phyloP scores from a whole-genome alignment of 257 asterid genomes.

The Asclepias syriaca region DNA sequence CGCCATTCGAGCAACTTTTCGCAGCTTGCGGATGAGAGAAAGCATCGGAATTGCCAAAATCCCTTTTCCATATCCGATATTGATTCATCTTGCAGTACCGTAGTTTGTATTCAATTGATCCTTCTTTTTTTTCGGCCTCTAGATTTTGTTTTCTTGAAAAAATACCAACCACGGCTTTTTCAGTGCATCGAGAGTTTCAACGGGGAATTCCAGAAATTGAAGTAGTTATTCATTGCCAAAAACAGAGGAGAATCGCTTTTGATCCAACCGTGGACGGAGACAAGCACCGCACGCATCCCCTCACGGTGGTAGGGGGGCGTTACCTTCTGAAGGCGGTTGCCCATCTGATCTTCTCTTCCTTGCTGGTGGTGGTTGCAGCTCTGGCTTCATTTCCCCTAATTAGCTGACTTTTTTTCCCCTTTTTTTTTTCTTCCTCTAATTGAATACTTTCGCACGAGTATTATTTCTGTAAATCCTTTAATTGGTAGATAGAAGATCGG shows the following conservation, averaged over 20 bases:
- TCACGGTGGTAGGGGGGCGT: slow-evolving; percentile 83
- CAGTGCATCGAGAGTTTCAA: slow-evolving; percentile 4
- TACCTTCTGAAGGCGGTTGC: slow-evolving; percentile 76
- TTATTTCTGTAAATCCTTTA: background rate
- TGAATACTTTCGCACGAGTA: background rate
- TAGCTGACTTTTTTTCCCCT: background rate
- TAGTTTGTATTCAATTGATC: background rate
- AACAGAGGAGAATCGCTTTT: slow-evolving; percentile 14
- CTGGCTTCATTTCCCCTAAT: slow-evolving; percentile 5
- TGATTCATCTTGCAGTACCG: background rate
- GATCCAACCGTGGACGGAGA: slow-evolving; percentile 36
- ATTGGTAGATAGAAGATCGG: background rate
- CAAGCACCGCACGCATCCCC: slow-evolving; percentile 53
- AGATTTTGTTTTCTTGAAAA: background rate
- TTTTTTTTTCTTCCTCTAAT: background rate
- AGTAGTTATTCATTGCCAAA: slow-evolving; percentile 17
- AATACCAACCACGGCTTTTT: slow-evolving; percentile 41
- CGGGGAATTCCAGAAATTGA: slow-evolving; percentile 7
- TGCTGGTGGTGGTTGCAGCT: slow-evolving; percentile 47
- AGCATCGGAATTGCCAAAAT: slow-evolving; percentile 23
- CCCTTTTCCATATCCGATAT: background rate
- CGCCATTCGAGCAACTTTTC: background rate
- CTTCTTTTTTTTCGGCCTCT: no score
- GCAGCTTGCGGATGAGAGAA: slow-evolving; percentile 23
- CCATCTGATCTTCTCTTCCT: slow-evolving; percentile 74